Evolutionary conservation across 208 protist genomes (phyloP), one percentile per base, ranked within the genome.

Genomic region (Angomonas deanei): DNA sequence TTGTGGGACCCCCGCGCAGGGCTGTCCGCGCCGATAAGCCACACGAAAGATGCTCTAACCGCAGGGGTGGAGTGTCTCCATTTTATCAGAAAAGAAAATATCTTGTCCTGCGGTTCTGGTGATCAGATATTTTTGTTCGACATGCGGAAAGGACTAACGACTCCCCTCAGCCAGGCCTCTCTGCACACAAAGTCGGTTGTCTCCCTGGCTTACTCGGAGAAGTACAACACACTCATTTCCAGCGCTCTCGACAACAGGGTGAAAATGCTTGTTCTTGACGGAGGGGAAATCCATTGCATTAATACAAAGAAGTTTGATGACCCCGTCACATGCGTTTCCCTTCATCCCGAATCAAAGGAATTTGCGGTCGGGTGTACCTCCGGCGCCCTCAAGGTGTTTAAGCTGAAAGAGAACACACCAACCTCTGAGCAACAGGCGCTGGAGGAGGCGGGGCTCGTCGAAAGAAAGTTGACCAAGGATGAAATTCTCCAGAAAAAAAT

Each of bases 171-270:
- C 31, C 65, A 86, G 28, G 71, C 68, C 59, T 92, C 84, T 2
- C 76, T 82, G 46, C 85, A 95, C 72, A 91, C 83, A 3, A 95
- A 95, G 62, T 70, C 88, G 24, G 82, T 95, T n/a, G 70, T 73
- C 13, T 17, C 78, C 19, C 28, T 95, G 26, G 69, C 80, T 13
- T 92, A 85, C 74, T 88, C 81, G 10, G 60, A 64, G 10, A 74
- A 80, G 48, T 59, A 87, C 57, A 80, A 84, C 48, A 79, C 76
- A 3, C 64, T 95, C 1, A 57, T 95, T 11, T 85, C 83, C 6
- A 85, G 75, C 6, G 80, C 83, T 5, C 73, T 95, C 10, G 88
- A 95, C 38, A 74, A 80, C 53, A 70, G 85, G n/a, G 78, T 95
- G 17, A 92, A 92, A 71, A 89, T 95, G 79, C 84, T 86, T 59